These are phyloP conservation scores for Haplosporangium gracile DNA, from an alignment of 192 early-diverging fungal species.

Conservation along the genomic window DNA sequence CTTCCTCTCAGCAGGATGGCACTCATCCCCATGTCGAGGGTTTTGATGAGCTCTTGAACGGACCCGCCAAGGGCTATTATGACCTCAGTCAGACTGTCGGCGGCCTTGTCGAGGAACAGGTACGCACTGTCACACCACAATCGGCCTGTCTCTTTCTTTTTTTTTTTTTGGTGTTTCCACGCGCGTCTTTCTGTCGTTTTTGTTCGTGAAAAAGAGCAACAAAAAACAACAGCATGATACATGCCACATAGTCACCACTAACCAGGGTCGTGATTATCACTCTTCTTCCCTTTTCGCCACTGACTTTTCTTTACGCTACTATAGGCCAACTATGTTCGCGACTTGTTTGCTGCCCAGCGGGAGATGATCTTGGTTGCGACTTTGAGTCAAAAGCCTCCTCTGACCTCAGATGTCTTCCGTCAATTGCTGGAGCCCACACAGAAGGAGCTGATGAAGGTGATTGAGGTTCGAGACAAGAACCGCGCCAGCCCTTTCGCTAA, in stretches of 20 bases:
- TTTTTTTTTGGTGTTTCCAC: not conserved
- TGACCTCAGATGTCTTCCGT: conserved; percentile 66
- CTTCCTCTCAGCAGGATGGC: conserved; percentile 33
- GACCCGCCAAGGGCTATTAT: conserved; percentile 60
- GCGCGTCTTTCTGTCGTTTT: not conserved
- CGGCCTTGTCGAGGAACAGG: conserved; percentile 70
- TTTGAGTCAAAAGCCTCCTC: conserved; percentile 81
- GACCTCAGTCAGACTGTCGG: conserved; percentile 66
- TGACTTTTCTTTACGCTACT: not conserved
- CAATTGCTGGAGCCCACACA: conserved; percentile 80
- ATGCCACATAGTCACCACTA: conserved; percentile 60
- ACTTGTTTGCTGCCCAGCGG: conserved; percentile 78
- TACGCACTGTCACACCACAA: conserved; percentile 4
- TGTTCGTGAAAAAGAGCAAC: not conserved
- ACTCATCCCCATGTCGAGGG: conserved; percentile 65
- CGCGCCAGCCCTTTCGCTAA: conserved; percentile 79
- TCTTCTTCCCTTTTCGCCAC: not conserved
- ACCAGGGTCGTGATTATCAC: conserved; percentile 61
- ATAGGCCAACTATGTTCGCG: conserved; percentile 70
- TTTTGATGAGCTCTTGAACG: conserved; percentile 65
- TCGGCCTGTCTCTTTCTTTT: too few species aligned
- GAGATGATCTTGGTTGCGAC: conserved; percentile 82
- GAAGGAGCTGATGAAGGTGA: conserved; percentile 72
- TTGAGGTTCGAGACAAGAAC: conserved; percentile 83
- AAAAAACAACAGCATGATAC: not conserved